Percentiles rank a stretch among this genome's conserved stretches.
Conservation (phyloP, 1,284 basidiomycete genomes). For the Trichosporon coremiiforme region DNA sequence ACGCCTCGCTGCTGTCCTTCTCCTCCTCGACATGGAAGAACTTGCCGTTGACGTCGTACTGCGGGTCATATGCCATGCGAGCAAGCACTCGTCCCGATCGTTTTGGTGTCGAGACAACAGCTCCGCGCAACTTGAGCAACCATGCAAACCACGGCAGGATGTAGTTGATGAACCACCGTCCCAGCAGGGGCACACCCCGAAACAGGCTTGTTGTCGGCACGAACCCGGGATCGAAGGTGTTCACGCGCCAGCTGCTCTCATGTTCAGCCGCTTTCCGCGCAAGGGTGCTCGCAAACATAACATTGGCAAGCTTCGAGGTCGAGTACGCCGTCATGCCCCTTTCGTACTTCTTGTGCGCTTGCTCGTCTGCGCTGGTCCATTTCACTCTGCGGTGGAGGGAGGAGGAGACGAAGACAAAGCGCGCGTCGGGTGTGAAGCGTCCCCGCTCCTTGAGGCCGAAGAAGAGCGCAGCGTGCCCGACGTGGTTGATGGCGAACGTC, state of each 20-base stretch:
- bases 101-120: slow-evolving; percentile 8
- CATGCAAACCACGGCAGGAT: slow-evolving; percentile 13
- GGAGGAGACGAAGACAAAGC: slow-evolving; percentile 30
- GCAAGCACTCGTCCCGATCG: slow-evolving; percentile 21
- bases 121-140: not conserved
- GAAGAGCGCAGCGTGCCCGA: slow-evolving; percentile 37
- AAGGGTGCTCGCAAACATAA: slow-evolving; percentile 33
- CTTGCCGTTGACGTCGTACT: slow-evolving; percentile 29
- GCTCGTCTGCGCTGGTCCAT: slow-evolving; percentile 32
- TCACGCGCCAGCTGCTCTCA: slow-evolving; percentile 29
- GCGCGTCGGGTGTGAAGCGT: slow-evolving; percentile 23
- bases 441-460: slow-evolving; percentile 30
- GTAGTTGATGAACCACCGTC: not conserved
- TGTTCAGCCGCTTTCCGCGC: slow-evolving; percentile 14
- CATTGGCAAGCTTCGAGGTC: slow-evolving; percentile 29
- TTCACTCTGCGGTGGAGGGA: slow-evolving; percentile 25
- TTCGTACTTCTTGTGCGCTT: slow-evolving; percentile 26
- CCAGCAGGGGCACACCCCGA: not conserved
- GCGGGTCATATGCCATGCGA: slow-evolving; percentile 19
- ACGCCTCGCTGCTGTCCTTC: slow-evolving; percentile 27
- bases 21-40: slow-evolving; percentile 26
- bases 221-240: slow-evolving; percentile 35
- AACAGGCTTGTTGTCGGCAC: slow-evolving; percentile 24
- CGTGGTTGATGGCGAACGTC: slow-evolving; percentile 37
- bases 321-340: slow-evolving; percentile 14